A percentile compares a stretch with the other conserved stretches of the same genome.
Conservation (phyloP, 2,329 filamentous ascomycete genomes). For the Colletotrichum sp. region DNA sequence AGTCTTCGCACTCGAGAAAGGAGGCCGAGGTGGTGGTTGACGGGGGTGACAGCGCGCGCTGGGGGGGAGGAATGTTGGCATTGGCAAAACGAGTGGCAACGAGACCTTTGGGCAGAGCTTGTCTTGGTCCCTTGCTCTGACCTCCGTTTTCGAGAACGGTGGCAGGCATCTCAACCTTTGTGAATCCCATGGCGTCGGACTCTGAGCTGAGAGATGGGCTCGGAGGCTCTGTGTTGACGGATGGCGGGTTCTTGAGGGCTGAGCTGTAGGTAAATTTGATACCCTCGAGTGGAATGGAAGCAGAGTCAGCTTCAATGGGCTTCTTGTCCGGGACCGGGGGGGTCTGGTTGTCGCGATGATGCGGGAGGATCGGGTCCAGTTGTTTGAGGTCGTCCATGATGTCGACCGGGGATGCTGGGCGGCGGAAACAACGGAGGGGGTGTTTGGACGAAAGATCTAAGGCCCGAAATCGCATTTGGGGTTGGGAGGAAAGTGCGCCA, state of each 20-base stretch:
- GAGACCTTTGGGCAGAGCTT: conserved; percentile 16
- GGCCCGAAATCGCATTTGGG: not conserved
- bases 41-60: not conserved
- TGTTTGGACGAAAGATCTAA: not conserved
- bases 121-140: conserved; percentile 6
- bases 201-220: not conserved
- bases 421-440: not conserved
- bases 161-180: conserved; percentile 7
- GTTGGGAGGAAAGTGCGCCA: not conserved
- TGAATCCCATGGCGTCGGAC: conserved; percentile 8
- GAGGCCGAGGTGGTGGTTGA: not conserved
- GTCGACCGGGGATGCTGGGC: not conserved
- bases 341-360: not conserved
- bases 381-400: conserved; percentile 23
- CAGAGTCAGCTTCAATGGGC: not conserved
- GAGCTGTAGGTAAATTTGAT: not conserved
- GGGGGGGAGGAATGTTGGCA: not conserved
- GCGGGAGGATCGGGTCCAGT: not conserved
- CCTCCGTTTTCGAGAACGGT: not conserved
- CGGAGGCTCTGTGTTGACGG: not conserved
- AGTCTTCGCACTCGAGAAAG: not conserved
- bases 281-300: not conserved
- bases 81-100: conserved; percentile 12
- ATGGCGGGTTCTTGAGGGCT: not conserved
- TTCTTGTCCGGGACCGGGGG: not conserved